A percentile compares a stretch with the other conserved stretches of the same genome.
These are phyloP conservation scores for Ogataea ganodermae DNA, from an alignment of 805 yeast species.

Conservation along the genomic window DNA sequence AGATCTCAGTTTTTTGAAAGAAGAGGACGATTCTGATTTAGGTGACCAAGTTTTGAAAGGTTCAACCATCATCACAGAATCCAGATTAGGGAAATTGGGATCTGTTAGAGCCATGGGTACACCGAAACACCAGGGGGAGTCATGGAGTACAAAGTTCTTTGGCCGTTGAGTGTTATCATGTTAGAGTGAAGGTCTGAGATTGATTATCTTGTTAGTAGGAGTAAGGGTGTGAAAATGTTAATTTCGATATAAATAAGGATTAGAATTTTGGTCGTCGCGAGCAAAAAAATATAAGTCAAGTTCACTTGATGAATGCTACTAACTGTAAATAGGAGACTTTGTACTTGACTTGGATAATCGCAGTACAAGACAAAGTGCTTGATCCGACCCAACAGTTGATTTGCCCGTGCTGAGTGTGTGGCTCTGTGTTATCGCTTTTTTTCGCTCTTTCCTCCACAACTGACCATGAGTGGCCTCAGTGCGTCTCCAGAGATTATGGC, in stretches of 20 bases:
- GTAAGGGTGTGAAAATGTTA: too few species aligned
- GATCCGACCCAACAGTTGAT: too few species aligned
- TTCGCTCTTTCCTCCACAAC: too few species aligned
- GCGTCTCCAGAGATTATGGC: conserved; percentile 13
- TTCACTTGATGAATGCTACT: too few species aligned
- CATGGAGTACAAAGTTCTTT: conserved; percentile 19
- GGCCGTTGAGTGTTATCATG: conserved; percentile 11
- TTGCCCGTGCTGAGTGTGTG: too few species aligned
- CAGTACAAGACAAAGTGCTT: too few species aligned
- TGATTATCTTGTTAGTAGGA: background rate
- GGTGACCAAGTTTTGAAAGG: conserved; percentile 9
- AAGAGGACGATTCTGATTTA: conserved; percentile 11
- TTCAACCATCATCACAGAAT: conserved; percentile 11
- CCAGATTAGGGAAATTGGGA: conserved; percentile 10
- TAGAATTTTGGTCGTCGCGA: too few species aligned
- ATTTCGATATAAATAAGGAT: too few species aligned
- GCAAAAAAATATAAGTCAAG: too few species aligned
- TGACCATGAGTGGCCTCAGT: conserved; percentile 9
- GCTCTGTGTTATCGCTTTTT: too few species aligned
- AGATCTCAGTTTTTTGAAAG: conserved; percentile 19
- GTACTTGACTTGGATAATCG: too few species aligned
- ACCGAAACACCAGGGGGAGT: background rate
- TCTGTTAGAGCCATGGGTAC: background rate
- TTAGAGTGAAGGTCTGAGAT: background rate
- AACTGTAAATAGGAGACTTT: too few species aligned